A percentile compares a stretch with the other conserved stretches of the same genome.
Conservation (phyloP, 331 rosid species). For the Spiraea crenata region DNA sequence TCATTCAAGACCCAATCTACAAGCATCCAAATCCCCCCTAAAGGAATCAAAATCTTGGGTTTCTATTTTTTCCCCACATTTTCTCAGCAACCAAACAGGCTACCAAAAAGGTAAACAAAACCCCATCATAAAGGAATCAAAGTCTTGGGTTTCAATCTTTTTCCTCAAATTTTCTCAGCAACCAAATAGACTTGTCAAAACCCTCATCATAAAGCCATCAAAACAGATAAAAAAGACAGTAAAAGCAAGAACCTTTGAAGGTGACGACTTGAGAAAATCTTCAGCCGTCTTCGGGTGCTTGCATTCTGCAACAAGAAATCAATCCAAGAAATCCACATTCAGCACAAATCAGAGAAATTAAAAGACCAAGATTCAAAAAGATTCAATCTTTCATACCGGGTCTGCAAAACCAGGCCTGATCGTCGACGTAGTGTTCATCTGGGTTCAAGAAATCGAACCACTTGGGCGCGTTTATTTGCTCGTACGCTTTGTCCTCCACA, state of each 20-base stretch:
- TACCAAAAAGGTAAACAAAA: background rate
- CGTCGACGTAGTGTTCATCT: constrained; percentile 35
- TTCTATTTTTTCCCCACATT: too few relatives aligned
- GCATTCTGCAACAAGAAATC: constrained; percentile 55
- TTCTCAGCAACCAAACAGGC: too few relatives aligned
- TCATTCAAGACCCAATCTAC: background rate
- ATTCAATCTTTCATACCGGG: constrained; percentile 39
- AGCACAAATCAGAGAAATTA: too few relatives aligned
- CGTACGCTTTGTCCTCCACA: constrained; percentile 73
- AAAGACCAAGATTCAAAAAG: too few relatives aligned
- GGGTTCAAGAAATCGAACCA: constrained; percentile 84
- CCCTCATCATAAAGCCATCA: background rate
- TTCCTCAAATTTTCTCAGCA: constrained; percentile 15
- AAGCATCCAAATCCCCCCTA: too few relatives aligned
- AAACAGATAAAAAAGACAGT: constrained; percentile 3
- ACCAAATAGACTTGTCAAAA: constrained; percentile 19
- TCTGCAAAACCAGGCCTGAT: constrained; percentile 86
- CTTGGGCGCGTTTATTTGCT: constrained; percentile 86
- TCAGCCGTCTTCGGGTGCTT: constrained; percentile 85
- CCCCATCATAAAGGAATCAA: background rate
- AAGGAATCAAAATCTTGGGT: too few relatives aligned
- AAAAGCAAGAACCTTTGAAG: constrained; percentile 62
- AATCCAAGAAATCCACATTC: too few relatives aligned
- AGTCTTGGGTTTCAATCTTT: constrained; percentile 17
- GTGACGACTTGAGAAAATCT: constrained; percentile 71